These are phyloP conservation scores for Pseudopithomyces chartarum DNA, from an alignment of 2,329 filamentous ascomycete species.

Conservation along the genomic window DNA sequence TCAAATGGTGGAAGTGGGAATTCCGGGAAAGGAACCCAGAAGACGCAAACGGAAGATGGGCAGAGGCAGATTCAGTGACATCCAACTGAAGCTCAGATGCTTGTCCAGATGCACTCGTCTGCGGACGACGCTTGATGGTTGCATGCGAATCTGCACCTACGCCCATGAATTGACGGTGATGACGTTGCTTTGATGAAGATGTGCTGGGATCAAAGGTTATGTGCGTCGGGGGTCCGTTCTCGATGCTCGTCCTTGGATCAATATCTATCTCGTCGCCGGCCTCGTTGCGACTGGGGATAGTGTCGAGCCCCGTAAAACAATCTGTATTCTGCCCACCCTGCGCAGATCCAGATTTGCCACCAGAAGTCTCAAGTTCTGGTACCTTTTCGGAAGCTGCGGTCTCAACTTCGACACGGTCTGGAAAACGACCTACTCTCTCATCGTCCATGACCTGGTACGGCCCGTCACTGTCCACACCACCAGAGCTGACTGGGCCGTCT, in stretches of 20 bases:
- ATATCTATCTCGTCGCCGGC: constrained; percentile 16
- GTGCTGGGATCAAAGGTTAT: constrained; percentile 38
- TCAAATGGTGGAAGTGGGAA: constrained; percentile 54
- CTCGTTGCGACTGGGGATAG: constrained; percentile 17
- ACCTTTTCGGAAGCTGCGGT: background rate
- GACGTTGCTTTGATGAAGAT: constrained; percentile 10
- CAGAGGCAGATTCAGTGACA: constrained; percentile 8
- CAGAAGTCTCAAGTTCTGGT: background rate
- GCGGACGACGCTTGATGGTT: constrained; percentile 21
- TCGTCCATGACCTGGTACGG: background rate
- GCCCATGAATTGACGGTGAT: constrained; percentile 33
- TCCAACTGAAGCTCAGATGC: constrained; percentile 17
- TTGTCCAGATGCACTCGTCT: constrained; percentile 15
- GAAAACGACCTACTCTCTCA: background rate
- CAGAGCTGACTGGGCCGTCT: background rate
- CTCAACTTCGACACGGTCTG: background rate
- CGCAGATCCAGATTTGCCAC: background rate
- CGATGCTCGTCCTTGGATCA: constrained; percentile 2
- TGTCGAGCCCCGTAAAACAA: background rate
- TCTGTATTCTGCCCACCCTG: background rate
- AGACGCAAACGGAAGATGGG: constrained; percentile 21
- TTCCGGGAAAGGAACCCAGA: constrained; percentile 49
- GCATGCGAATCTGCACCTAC: constrained; percentile 40
- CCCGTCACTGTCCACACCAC: background rate
- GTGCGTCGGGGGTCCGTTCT: constrained; percentile 17